Evolutionary conservation across 2,329 filamentous ascomycete species (phyloP).

Genomic region (Escovopsis sp.): DNA sequence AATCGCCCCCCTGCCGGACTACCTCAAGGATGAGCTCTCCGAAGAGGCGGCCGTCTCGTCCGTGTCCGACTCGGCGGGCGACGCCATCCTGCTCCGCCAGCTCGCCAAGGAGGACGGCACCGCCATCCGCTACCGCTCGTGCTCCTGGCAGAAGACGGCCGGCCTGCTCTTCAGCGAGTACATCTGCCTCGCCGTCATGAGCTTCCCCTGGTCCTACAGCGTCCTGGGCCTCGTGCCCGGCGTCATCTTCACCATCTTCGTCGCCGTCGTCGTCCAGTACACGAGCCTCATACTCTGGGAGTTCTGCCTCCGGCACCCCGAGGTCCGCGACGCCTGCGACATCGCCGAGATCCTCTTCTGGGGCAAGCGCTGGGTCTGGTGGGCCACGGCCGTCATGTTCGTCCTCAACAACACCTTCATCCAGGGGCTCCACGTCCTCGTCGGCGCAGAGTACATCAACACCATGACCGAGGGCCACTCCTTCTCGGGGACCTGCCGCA

Average conservation of each 20-base stretch:
- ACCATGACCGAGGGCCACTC: slow-evolving; percentile 58
- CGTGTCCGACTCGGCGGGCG: slow-evolving; percentile 22
- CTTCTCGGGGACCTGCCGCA: slow-evolving; percentile 50
- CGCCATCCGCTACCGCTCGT: slow-evolving; percentile 82
- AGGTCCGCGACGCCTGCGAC: slow-evolving; percentile 85
- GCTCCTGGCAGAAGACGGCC: slow-evolving; percentile 90
- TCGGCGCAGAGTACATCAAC: slow-evolving; percentile 78
- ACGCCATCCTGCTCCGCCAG: slow-evolving; percentile 45
- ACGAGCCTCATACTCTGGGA: slow-evolving; percentile 54
- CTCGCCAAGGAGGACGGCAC: slow-evolving; percentile 62
- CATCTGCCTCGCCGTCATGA: slow-evolving; percentile 87
- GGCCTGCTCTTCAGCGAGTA: slow-evolving; percentile 88
- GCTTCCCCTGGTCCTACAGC: slow-evolving; percentile 87
- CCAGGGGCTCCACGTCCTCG: slow-evolving; percentile 66
- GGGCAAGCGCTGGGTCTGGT: slow-evolving; percentile 61
- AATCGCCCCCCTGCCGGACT: slow-evolving; percentile 31
- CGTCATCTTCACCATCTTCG: slow-evolving; percentile 65
- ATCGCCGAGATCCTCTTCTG: slow-evolving; percentile 93
- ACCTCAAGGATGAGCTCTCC: slow-evolving; percentile 19
- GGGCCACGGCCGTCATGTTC: slow-evolving; percentile 68
- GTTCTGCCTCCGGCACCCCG: slow-evolving; percentile 80
- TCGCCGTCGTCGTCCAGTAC: slow-evolving; percentile 69
- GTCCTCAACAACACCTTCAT: slow-evolving; percentile 90
- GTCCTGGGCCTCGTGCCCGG: slow-evolving; percentile 73
- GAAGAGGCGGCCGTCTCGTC: slow-evolving; percentile 13